These are phyloP conservation scores for Solanum microdontum DNA, from an alignment of 257 asterid species.

Conservation along the genomic window DNA sequence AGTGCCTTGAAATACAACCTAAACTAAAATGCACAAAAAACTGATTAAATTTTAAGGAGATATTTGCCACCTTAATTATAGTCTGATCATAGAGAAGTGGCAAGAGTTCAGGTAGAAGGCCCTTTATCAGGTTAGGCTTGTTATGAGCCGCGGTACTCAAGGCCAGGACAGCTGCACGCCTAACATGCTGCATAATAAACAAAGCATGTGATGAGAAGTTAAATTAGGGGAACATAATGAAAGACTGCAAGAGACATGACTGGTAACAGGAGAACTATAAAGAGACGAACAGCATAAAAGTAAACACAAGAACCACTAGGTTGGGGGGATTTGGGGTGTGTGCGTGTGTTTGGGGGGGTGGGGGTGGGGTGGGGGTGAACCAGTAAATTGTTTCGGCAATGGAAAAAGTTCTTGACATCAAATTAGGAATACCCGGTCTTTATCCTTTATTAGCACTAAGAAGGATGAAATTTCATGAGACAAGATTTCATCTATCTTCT, in stretches of 20 bases:
- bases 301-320: not conserved
- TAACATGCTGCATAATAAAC: slow-evolving; percentile 70
- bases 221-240: not conserved
- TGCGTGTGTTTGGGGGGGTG: not conserved
- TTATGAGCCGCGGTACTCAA: slow-evolving; percentile 98
- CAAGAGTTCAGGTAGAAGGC: slow-evolving; percentile 71
- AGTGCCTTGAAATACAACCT: not conserved
- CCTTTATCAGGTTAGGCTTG: slow-evolving; percentile 88
- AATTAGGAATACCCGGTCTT: slow-evolving; percentile 59
- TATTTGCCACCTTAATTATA: slow-evolving; percentile 55
- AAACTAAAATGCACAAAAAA: not conserved
- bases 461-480: slow-evolving; percentile 78
- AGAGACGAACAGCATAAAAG: not conserved
- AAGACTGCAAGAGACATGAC: not conserved
- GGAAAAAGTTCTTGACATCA: not conserved
- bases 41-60: not conserved
- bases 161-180: slow-evolving; percentile 99
- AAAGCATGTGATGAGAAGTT: slow-evolving; percentile 5
- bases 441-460: slow-evolving; percentile 90
- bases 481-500: slow-evolving; percentile 82
- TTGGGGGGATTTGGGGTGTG: not conserved
- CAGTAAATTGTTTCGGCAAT: not conserved
- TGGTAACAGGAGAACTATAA: not conserved
- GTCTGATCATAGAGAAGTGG: slow-evolving; percentile 98
- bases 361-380: not conserved